Evolutionary conservation across 768 basidiomycete species (phyloP).

Genomic region (Collybiopsis luxurians): DNA sequence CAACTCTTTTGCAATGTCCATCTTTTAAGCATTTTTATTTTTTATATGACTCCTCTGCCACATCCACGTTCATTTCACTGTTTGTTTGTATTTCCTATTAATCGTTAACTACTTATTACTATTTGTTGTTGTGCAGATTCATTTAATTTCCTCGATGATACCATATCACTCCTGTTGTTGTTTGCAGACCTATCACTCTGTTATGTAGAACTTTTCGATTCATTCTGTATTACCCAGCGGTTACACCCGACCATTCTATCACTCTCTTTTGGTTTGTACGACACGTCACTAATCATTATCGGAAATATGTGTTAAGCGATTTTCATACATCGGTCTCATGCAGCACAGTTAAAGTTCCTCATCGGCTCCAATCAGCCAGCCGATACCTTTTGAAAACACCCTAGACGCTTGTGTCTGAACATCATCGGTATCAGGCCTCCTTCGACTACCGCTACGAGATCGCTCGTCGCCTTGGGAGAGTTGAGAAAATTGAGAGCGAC

Average conservation of each 20-base stretch:
- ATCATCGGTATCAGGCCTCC: conserved; percentile 51
- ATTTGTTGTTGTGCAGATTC: conserved; percentile 1
- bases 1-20: background rate
- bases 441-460: conserved; percentile 38
- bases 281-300: background rate
- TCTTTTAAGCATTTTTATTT: background rate
- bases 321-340: background rate
- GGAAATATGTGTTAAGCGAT: too few relatives aligned
- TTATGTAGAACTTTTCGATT: background rate
- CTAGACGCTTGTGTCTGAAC: conserved; percentile 74
- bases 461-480: conserved; percentile 36
- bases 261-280: background rate
- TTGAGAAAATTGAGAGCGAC: conserved; percentile 35
- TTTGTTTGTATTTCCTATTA: background rate
- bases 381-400: conserved; percentile 86
- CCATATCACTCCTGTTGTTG: conserved; percentile 13
- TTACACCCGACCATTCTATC: background rate
- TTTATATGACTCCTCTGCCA: background rate
- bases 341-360: conserved; percentile 32
- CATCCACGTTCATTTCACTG: background rate
- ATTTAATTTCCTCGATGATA: conserved; percentile 12
- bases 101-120: conserved; percentile 6
- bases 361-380: conserved; percentile 93
- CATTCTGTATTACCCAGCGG: background rate
- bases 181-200: conserved; percentile 11